Conservation (phyloP, 2,329 filamentous ascomycete genomes). For the Samsoniella hepiali region DNA sequence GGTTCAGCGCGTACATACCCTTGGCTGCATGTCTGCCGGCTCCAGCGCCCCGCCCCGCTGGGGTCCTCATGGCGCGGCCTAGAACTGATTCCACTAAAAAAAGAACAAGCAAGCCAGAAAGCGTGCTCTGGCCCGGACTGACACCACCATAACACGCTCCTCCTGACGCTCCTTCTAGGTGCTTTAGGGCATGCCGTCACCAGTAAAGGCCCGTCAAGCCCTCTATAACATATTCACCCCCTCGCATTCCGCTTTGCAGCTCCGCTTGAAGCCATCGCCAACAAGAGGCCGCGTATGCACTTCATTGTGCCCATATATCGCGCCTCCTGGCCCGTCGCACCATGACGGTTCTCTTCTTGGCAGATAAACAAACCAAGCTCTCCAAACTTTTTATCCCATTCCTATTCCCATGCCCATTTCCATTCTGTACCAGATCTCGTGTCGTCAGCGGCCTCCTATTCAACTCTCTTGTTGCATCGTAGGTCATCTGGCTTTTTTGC, state of each 20-base stretch:
- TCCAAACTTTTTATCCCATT: too few species aligned
- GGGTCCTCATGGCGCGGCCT: background rate
- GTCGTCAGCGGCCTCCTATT: background rate
- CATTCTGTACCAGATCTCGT: background rate
- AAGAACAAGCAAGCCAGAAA: background rate
- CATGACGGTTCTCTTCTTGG: background rate
- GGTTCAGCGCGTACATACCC: background rate
- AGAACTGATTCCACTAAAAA: background rate
- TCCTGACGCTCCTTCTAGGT: background rate
- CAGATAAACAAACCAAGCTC: too few species aligned
- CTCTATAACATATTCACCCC: background rate
- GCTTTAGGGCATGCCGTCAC: background rate
- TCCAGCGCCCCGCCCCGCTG: background rate
- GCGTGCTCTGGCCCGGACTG: background rate
- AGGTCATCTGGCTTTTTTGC: background rate
- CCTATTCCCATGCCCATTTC: background rate
- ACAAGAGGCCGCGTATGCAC: background rate
- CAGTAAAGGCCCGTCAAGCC: too few species aligned
- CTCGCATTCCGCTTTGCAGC: background rate
- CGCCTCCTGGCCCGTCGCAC: background rate
- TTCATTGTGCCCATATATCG: background rate
- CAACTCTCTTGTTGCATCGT: background rate
- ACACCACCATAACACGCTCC: background rate
- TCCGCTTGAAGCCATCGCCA: background rate
- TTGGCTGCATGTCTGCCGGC: background rate